Conservation (phyloP, 495 filamentous ascomycete species). For the Venustampulla echinocandica region DNA sequence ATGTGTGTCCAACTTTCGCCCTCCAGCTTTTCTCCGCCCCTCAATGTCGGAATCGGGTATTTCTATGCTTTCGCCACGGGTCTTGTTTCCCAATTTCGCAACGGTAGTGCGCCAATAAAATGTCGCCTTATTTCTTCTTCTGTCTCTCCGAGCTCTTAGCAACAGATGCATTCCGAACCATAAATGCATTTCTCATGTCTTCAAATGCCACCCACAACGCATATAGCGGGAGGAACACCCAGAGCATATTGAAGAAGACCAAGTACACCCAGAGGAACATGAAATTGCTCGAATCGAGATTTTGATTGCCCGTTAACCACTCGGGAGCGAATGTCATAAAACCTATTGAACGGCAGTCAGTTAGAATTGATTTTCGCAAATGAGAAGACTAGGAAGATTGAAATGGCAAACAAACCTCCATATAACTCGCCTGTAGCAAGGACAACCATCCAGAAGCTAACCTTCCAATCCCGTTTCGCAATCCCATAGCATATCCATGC, state of each 20-base stretch:
- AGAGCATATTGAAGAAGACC: constrained; percentile 84
- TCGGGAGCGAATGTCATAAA: constrained; percentile 97
- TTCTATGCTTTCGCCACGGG: too few species aligned
- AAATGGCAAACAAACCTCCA: constrained; percentile 47
- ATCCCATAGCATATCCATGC: constrained; percentile 55
- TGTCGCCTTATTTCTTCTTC: too few species aligned
- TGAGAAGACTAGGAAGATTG: neutral
- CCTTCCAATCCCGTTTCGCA: constrained; percentile 44
- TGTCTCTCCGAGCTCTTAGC: constrained; percentile 1
- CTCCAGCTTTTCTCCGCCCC: too few species aligned
- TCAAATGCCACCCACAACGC: constrained; percentile 58
- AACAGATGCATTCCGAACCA: constrained; percentile 19
- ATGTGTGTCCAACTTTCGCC: too few species aligned
- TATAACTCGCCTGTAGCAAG: constrained; percentile 93
- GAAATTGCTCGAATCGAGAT: constrained; percentile 70
- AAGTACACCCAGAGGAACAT: constrained; percentile 88
- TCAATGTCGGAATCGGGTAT: too few species aligned
- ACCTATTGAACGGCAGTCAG: constrained; percentile 31
- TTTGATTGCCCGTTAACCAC: constrained; percentile 71
- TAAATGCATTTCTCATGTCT: constrained; percentile 52
- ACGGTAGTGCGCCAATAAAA: too few species aligned
- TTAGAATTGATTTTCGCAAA: neutral
- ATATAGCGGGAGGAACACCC: constrained; percentile 76
- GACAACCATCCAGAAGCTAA: constrained; percentile 61
- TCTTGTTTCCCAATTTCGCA: too few species aligned